Evolutionary conservation across 345 rosid species (phyloP).

Genomic region (Lumnitzera racemosa): DNA sequence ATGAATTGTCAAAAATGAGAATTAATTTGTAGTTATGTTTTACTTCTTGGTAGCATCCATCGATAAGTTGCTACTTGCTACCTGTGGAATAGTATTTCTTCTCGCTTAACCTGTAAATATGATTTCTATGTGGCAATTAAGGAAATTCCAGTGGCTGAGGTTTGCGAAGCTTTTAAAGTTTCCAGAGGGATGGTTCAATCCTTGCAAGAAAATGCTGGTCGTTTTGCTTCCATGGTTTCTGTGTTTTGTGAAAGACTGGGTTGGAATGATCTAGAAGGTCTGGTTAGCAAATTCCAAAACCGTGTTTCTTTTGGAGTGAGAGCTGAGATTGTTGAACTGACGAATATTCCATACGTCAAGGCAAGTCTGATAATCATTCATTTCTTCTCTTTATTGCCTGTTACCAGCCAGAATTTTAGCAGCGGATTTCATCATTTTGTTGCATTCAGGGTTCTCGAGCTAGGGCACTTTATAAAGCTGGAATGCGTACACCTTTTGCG

Average conservation of each 20-base stretch:
- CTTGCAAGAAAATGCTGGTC: constrained; percentile 94
- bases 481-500: constrained; percentile 83
- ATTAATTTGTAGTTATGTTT: too few relatives aligned
- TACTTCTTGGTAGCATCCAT: too few relatives aligned
- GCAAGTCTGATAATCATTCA: constrained; percentile 20
- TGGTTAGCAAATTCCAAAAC: constrained; percentile 87
- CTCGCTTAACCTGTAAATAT: constrained; percentile 9
- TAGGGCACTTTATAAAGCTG: constrained; percentile 91
- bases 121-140: constrained; percentile 31
- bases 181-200: constrained; percentile 98
- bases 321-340: constrained; percentile 97
- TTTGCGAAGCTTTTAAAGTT: constrained; percentile 88
- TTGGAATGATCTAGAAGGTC: constrained; percentile 93
- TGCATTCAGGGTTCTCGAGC: constrained; percentile 83
- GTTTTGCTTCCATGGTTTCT: constrained; percentile 97
- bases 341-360: constrained; percentile 88
- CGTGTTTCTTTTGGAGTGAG: constrained; percentile 98
- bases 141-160: constrained; percentile 88
- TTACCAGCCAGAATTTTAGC: neutral
- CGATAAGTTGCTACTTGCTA: too few relatives aligned
- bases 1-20: too few relatives aligned
- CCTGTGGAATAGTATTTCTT: too few relatives aligned
- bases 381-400: neutral
- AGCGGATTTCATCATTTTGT: neutral
- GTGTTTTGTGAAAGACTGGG: constrained; percentile 94